A percentile compares a stretch with the other conserved stretches of the same genome.
Evolutionary conservation across 2,329 filamentous ascomycete genomes (phyloP).

Genomic region (Colletotrichum noveboracense): DNA sequence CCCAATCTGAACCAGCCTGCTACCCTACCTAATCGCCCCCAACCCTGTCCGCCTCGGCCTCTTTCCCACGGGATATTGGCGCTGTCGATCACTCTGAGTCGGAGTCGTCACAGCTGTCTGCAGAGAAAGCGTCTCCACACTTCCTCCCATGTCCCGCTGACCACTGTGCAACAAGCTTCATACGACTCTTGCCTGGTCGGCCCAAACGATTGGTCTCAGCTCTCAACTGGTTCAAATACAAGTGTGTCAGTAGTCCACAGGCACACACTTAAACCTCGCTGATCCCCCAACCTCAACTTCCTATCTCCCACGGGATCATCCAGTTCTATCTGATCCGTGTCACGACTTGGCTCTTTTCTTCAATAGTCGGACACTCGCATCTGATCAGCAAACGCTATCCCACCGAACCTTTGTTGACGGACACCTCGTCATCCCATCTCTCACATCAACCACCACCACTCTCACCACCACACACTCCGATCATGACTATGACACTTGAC

Average conservation of each 20-base stretch:
- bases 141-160: conserved; percentile 40
- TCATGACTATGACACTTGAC: conserved; percentile 96
- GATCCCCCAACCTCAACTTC: conserved; percentile 52
- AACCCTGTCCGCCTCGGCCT: conserved; percentile 51
- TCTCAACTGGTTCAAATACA: conserved; percentile 32
- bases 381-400: conserved; percentile 53
- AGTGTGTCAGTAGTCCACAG: conserved; percentile 24
- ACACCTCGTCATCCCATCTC: conserved; percentile 16
- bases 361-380: conserved; percentile 50
- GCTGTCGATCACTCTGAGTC: conserved; percentile 59
- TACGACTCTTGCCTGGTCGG: conserved; percentile 40
- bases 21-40: conserved; percentile 44
- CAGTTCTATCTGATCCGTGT: conserved; percentile 36
- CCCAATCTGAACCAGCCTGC: conserved; percentile 36
- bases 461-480: conserved; percentile 32
- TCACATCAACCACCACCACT: background rate
- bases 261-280: conserved; percentile 49
- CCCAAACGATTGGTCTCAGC: conserved; percentile 43
- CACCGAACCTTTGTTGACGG: conserved; percentile 27
- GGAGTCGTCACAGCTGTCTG: conserved; percentile 55
- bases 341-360: conserved; percentile 49
- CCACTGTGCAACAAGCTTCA: conserved; percentile 48
- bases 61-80: conserved; percentile 55
- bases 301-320: conserved; percentile 32
- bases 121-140: conserved; percentile 39